Conservation (phyloP, 2,329 filamentous ascomycete genomes). For the Cytospora chrysosperma region DNA sequence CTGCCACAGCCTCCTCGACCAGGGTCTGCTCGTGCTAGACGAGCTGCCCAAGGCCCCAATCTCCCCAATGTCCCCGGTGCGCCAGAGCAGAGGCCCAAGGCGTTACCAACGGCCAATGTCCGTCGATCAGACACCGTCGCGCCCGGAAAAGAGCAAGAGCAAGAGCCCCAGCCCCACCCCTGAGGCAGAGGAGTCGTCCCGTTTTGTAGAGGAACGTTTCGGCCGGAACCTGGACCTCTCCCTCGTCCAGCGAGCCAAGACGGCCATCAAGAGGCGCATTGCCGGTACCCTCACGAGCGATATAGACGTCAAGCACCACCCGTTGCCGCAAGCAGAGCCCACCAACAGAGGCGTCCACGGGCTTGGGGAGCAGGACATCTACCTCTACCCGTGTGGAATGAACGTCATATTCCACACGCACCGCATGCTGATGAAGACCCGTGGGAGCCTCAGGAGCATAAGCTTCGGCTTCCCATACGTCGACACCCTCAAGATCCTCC, state of each 20-base stretch:
- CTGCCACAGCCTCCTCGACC: constrained; percentile 71
- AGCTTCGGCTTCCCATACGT: constrained; percentile 98
- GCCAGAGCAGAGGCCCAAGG: constrained; percentile 66
- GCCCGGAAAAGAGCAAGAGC: constrained; percentile 25
- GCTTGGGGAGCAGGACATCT: constrained; percentile 83
- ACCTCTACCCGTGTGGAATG: constrained; percentile 88
- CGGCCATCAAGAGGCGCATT: constrained; percentile 83
- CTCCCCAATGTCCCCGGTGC: constrained; percentile 25
- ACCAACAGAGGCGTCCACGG: constrained; percentile 58
- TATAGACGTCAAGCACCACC: constrained; percentile 58
- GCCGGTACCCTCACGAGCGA: constrained; percentile 79
- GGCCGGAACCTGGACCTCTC: constrained; percentile 84
- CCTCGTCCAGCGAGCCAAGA: constrained; percentile 76
- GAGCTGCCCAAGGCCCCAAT: constrained; percentile 26
- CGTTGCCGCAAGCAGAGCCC: constrained; percentile 47
- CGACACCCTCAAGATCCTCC: constrained; percentile 89
- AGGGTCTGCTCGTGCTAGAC: constrained; percentile 55
- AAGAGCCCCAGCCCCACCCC: constrained; percentile 28
- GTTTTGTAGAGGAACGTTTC: constrained; percentile 91
- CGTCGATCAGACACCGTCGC: constrained; percentile 33
- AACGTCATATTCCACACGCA: constrained; percentile 92
- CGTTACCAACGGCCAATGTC: constrained; percentile 68
- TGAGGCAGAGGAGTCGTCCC: constrained; percentile 63
- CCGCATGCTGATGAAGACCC: constrained; percentile 64
- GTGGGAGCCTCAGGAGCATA: constrained; percentile 70